Evolutionary conservation across 1,139 yeast genomes (phyloP), one percentile per base, ranked within the genome.

Genomic region (Hyphopichia khmerensis): DNA sequence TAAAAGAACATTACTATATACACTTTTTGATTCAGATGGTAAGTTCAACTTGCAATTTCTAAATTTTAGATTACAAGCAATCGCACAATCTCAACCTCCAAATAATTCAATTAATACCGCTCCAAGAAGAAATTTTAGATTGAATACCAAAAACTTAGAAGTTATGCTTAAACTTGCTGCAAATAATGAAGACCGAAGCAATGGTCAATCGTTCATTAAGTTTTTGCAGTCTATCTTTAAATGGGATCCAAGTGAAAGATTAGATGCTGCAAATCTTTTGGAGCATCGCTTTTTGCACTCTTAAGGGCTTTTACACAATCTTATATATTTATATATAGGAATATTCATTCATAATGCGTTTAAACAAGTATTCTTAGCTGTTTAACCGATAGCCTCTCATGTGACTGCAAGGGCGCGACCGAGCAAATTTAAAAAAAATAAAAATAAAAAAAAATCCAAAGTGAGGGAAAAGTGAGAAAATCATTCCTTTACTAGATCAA

Each of bases 161-260:
- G 59, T 68, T 0, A 53, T 62, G 23, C 71, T 83, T 38, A 65
- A 66, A 40, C 66, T 80, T 30, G 17, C 27, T 9, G 57, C 60
- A 33, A 64, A 66, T 5, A 60, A 61, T 21, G 49, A 51, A 38
- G 62, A 70, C 38, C 44, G 42, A 16, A 47, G 44, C 27, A 44
- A 47, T 31, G 35, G 46, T 30, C 31, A 42, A 6, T 46, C 50
- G 40, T 65, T 69, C 40, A 32, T 60, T 10, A 53, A 49, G 39
- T 68, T 77, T 48, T 59, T 73, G 48, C 59, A 59, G 44, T 68
- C 64, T 43, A 67, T 72, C 31, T 69, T 83, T 51, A 64, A 61
- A 30, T 83, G 88, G 87, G 77, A 80, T 46, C 84, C 87, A 0
- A 54, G 53, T 24, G 65, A 64, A 37, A 65, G 88, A 31, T 50